A percentile compares a stretch with the other conserved stretches of the same genome.
Evolutionary conservation across 345 rosid genomes (phyloP).

Genomic region (Gossypium australe): DNA sequence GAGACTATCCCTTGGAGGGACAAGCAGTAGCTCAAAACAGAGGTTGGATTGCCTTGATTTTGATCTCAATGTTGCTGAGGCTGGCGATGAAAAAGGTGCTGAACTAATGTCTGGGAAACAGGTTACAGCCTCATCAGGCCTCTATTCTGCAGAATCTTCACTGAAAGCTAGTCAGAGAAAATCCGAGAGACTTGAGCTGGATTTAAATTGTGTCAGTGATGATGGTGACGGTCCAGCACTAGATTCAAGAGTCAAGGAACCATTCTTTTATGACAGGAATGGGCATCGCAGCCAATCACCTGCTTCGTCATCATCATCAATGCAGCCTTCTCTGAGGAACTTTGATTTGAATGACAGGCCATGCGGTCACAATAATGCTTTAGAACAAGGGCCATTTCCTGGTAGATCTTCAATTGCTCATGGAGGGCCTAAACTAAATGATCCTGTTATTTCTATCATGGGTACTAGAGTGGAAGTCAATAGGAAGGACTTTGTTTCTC

Average conservation of each 20-base stretch:
- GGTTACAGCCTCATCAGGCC: conserved; percentile 44
- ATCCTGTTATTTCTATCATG: conserved; percentile 63
- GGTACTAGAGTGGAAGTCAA: conserved; percentile 66
- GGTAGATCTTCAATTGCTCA: conserved; percentile 28
- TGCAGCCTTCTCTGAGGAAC: conserved; percentile 60
- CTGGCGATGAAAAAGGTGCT: conserved; percentile 59
- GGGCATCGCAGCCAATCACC: conserved; percentile 71
- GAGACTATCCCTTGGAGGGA: conserved; percentile 29
- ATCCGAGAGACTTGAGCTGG: conserved; percentile 62
- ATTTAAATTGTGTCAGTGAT: conserved; percentile 66
- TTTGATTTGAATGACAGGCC: conserved; percentile 93
- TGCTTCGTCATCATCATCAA: conserved; percentile 67
- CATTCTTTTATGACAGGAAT: conserved; percentile 39
- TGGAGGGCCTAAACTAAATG: conserved; percentile 44
- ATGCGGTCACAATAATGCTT: conserved; percentile 35
- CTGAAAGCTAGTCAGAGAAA: conserved; percentile 51
- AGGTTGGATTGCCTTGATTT: conserved; percentile 48
- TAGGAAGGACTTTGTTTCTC: conserved; percentile 48
- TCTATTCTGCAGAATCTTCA: conserved; percentile 57
- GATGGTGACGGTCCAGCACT: conserved; percentile 54
- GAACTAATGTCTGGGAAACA: conserved; percentile 40
- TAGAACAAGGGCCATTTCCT: conserved; percentile 40
- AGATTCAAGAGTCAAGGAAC: conserved; percentile 47
- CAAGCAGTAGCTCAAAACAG: conserved; percentile 37
- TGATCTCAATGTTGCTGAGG: conserved; percentile 81